These are phyloP conservation scores for Seminavis robusta DNA, from an alignment of 108 stramenopile species.

Conservation along the genomic window DNA sequence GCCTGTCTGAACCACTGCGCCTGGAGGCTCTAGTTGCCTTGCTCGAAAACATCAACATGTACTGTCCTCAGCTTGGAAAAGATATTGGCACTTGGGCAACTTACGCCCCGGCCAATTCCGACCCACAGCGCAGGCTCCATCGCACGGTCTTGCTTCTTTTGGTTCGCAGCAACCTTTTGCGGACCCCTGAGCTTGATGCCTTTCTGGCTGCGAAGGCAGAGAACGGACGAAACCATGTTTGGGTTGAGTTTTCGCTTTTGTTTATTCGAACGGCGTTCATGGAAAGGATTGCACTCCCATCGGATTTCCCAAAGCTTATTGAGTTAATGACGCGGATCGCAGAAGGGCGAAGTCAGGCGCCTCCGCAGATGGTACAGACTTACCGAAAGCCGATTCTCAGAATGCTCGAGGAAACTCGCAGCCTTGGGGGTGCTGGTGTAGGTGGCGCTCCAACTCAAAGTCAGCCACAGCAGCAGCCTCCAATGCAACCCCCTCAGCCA, in stretches of 20 bases:
- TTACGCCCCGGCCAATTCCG: slow-evolving; percentile 86
- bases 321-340: slow-evolving; percentile 81
- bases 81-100: slow-evolving; percentile 92
- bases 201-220: slow-evolving; percentile 85
- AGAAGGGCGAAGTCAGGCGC: slow-evolving; percentile 69
- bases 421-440: slow-evolving; percentile 4
- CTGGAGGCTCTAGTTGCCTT: slow-evolving; percentile 86
- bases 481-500: slow-evolving; percentile 12
- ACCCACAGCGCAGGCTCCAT: slow-evolving; percentile 85
- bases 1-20: slow-evolving; percentile 76
- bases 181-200: slow-evolving; percentile 73
- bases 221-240: slow-evolving; percentile 75
- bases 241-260: slow-evolving; percentile 89
- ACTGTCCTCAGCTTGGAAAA: slow-evolving; percentile 80
- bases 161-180: slow-evolving; percentile 77
- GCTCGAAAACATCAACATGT: slow-evolving; percentile 80
- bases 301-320: slow-evolving; percentile 82
- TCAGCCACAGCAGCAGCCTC: slow-evolving; percentile 3
- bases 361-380: slow-evolving; percentile 53
- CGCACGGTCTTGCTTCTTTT: slow-evolving; percentile 88
- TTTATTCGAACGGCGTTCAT: slow-evolving; percentile 84
- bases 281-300: slow-evolving; percentile 69
- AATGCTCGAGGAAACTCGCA: slow-evolving; percentile 78
- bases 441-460: neutral
- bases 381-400: slow-evolving; percentile 77